phyloP scores from a whole-genome alignment of 2,329 filamentous ascomycete genomes.

The Sclerotiophoma versabilis region DNA sequence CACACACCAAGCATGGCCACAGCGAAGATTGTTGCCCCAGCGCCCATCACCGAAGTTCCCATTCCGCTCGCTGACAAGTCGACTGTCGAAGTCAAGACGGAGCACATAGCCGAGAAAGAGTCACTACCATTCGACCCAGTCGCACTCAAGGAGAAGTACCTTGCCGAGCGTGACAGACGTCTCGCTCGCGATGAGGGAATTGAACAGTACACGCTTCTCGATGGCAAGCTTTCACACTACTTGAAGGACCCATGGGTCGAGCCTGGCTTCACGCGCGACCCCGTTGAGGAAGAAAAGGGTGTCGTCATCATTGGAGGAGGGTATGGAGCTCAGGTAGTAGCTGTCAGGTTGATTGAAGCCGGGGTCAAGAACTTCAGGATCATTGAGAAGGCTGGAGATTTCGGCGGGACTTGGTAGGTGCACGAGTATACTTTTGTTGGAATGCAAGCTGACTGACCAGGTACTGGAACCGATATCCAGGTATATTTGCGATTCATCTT shows the following conservation, averaged over 20 bases:
- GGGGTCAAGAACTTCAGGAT: conserved; percentile 52
- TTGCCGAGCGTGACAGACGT: conserved; percentile 39
- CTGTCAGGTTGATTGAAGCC: conserved; percentile 49
- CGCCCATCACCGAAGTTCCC: conserved; percentile 26
- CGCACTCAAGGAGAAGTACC: conserved; percentile 37
- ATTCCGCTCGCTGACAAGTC: conserved; percentile 25
- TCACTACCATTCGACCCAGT: conserved; percentile 33
- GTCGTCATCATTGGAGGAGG: conserved; percentile 55
- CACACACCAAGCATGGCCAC: conserved; percentile 16
- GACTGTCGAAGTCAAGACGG: conserved; percentile 23
- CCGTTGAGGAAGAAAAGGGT: conserved; percentile 37
- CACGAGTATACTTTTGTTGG: background rate
- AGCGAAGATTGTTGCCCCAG: conserved; percentile 19
- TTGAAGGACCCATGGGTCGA: conserved; percentile 41
- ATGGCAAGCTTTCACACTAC: conserved; percentile 35
- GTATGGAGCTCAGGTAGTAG: conserved; percentile 54
- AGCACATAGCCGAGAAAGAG: conserved; percentile 23
- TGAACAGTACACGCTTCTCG: conserved; percentile 38
- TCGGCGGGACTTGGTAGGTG: conserved; percentile 55
- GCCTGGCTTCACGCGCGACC: conserved; percentile 32
- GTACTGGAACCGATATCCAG: conserved; percentile 54
- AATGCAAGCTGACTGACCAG: conserved; percentile 9
- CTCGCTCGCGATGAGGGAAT: conserved; percentile 33
- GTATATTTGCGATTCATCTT: background rate
- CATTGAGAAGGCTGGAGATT: conserved; percentile 56